These are phyloP conservation scores for Alternaria viburni DNA, from an alignment of 2,329 filamentous ascomycete species.

Conservation along the genomic window DNA sequence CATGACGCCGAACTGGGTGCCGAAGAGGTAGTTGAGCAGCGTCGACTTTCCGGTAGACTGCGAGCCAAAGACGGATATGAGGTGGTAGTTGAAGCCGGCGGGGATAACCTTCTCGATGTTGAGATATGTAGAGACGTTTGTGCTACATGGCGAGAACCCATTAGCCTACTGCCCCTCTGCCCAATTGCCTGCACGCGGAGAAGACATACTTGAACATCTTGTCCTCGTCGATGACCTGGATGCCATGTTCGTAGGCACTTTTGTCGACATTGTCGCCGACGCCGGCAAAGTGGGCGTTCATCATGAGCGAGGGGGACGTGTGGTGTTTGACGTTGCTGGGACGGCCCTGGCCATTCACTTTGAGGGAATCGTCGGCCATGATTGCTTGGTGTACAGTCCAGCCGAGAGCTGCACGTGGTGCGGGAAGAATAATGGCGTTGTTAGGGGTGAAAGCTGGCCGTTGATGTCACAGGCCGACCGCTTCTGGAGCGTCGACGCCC, in stretches of 20 bases:
- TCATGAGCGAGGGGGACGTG: slow-evolving; percentile 55
- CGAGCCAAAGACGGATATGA: slow-evolving; percentile 98
- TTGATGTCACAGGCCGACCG: slow-evolving; percentile 48
- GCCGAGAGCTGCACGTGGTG: slow-evolving; percentile 34
- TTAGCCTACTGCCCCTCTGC: slow-evolving; percentile 25
- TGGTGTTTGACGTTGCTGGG: slow-evolving; percentile 48
- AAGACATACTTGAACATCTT: slow-evolving; percentile 90
- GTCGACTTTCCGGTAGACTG: slow-evolving; percentile 99
- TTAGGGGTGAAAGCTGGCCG: slow-evolving; percentile 38
- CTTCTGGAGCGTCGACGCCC: slow-evolving; percentile 22
- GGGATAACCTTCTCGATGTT: slow-evolving; percentile 78
- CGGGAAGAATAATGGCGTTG: slow-evolving; percentile 41
- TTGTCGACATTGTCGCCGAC: slow-evolving; percentile 68
- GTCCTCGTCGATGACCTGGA: slow-evolving; percentile 95
- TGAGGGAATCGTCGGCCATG: slow-evolving; percentile 40
- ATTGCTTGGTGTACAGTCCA: slow-evolving; percentile 24
- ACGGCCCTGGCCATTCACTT: slow-evolving; percentile 46
- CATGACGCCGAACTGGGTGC: slow-evolving; percentile 97
- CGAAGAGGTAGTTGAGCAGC: slow-evolving; percentile 92
- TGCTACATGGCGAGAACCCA: slow-evolving; percentile 56
- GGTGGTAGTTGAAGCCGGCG: slow-evolving; percentile 97
- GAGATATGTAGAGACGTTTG: slow-evolving; percentile 82
- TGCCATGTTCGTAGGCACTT: slow-evolving; percentile 84
- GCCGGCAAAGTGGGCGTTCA: slow-evolving; percentile 83
- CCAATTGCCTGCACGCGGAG: neutral